Evolutionary conservation across 2,329 filamentous ascomycete species (phyloP).

Genomic region (Chaetomium sp.): DNA sequence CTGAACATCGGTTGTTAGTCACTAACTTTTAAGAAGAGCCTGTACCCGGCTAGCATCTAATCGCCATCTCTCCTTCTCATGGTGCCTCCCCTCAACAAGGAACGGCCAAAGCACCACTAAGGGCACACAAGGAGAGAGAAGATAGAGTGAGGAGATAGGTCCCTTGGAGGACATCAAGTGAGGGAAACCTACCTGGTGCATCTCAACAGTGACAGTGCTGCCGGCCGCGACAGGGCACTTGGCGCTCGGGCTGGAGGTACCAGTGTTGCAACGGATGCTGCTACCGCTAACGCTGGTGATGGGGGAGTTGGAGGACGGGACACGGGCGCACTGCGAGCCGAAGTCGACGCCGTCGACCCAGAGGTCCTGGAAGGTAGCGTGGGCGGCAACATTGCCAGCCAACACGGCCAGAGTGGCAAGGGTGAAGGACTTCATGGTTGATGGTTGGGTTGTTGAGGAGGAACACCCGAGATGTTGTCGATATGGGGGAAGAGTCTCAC

Average conservation of each 20-base stretch:
- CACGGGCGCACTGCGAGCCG: conserved; percentile 40
- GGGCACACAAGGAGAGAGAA: too few species aligned
- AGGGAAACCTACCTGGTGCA: conserved; percentile 40
- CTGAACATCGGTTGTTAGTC: conserved; percentile 20
- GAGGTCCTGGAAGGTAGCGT: conserved; percentile 47
- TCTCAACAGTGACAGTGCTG: conserved; percentile 47
- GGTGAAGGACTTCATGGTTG: conserved; percentile 32
- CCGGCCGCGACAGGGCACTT: conserved; percentile 44
- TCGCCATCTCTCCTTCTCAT: too few species aligned
- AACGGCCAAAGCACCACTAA: too few species aligned
- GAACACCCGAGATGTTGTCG: too few species aligned
- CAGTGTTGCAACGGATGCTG: conserved; percentile 41
- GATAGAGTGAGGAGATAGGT: too few species aligned
- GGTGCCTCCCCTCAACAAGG: too few species aligned
- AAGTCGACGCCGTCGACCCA: conserved; percentile 41
- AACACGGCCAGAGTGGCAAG: conserved; percentile 28
- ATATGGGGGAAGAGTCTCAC: too few species aligned
- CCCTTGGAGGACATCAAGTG: too few species aligned
- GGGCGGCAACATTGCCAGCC: conserved; percentile 35
- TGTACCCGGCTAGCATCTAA: too few species aligned
- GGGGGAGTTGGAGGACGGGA: conserved; percentile 45
- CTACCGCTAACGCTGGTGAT: conserved; percentile 38
- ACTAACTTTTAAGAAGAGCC: not conserved
- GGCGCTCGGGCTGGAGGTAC: conserved; percentile 30
- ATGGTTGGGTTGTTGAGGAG: not conserved